phyloP scores from a whole-genome alignment of 305 asterid genomes.

The Solanum hybrid region DNA sequence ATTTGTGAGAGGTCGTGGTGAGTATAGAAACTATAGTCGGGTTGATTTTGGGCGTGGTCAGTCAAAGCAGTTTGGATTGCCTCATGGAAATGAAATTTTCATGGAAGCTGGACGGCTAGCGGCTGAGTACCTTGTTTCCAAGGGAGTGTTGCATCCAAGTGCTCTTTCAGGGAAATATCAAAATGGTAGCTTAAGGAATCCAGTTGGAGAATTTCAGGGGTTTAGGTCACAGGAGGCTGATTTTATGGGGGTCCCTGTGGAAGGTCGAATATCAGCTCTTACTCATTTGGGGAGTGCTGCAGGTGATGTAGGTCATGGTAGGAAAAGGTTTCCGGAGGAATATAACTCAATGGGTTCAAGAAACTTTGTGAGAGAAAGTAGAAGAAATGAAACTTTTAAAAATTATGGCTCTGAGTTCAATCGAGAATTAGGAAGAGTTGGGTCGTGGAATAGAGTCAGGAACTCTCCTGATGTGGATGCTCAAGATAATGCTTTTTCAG shows the following conservation, averaged over 20 bases:
- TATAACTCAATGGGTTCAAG: constrained; percentile 33
- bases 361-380: constrained; percentile 41
- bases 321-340: constrained; percentile 51
- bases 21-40: constrained; percentile 46
- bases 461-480: constrained; percentile 33
- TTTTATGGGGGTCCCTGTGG: constrained; percentile 20
- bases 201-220: constrained; percentile 22
- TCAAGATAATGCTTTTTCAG: constrained; percentile 29
- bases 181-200: constrained; percentile 40
- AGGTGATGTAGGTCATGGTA: constrained; percentile 36
- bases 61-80: constrained; percentile 49
- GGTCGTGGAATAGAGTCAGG: constrained; percentile 48
- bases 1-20: constrained; percentile 53
- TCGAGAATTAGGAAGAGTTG: constrained; percentile 50
- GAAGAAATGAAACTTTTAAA: constrained; percentile 42
- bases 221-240: constrained; percentile 40
- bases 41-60: constrained; percentile 60
- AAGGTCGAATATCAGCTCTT: constrained; percentile 44
- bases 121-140: constrained; percentile 73
- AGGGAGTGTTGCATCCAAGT: constrained; percentile 66
- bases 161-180: constrained; percentile 73
- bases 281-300: constrained; percentile 46
- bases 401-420: constrained; percentile 42
- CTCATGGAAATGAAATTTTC: constrained; percentile 43
- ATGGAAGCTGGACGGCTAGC: constrained; percentile 94